These are phyloP conservation scores for Kazachstania psychrophila DNA, from an alignment of 805 yeast species.

Conservation along the genomic window DNA sequence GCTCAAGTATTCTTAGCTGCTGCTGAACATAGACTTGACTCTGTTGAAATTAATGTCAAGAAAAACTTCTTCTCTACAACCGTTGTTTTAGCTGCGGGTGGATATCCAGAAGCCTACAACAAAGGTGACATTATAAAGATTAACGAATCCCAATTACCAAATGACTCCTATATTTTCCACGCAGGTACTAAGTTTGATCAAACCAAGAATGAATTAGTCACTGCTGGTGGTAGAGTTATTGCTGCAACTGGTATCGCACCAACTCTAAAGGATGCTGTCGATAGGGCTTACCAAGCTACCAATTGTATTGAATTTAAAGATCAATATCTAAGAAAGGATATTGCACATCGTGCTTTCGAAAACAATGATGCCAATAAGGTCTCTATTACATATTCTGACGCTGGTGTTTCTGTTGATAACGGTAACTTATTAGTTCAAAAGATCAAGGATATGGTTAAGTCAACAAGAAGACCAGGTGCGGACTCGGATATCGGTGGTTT, in stretches of 20 bases:
- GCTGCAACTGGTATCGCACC: conserved; percentile 84
- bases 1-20: conserved; percentile 89
- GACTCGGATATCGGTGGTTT: conserved; percentile 98
- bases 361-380: conserved; percentile 29
- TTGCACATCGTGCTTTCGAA: conserved; percentile 95
- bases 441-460: conserved; percentile 81
- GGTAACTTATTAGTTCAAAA: conserved; percentile 87
- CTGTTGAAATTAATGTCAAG: conserved; percentile 51
- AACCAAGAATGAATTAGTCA: conserved; percentile 50
- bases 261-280: conserved; percentile 70
- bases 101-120: conserved; percentile 81
- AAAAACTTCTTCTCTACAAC: conserved; percentile 67
- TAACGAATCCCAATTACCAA: conserved; percentile 17
- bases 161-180: conserved; percentile 70
- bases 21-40: conserved; percentile 87
- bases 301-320: conserved; percentile 60
- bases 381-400: conserved; percentile 75
- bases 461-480: conserved; percentile 92
- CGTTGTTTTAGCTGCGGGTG: conserved; percentile 94
- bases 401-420: conserved; percentile 96
- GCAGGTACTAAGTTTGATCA: conserved; percentile 72
- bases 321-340: conserved; percentile 82
- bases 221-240: conserved; percentile 95
- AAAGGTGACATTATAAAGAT: conserved; percentile 82
- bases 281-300: conserved; percentile 79